These are phyloP conservation scores for Cladophialophora psammophila DNA, from an alignment of 2,329 filamentous ascomycete species.

Conservation along the genomic window DNA sequence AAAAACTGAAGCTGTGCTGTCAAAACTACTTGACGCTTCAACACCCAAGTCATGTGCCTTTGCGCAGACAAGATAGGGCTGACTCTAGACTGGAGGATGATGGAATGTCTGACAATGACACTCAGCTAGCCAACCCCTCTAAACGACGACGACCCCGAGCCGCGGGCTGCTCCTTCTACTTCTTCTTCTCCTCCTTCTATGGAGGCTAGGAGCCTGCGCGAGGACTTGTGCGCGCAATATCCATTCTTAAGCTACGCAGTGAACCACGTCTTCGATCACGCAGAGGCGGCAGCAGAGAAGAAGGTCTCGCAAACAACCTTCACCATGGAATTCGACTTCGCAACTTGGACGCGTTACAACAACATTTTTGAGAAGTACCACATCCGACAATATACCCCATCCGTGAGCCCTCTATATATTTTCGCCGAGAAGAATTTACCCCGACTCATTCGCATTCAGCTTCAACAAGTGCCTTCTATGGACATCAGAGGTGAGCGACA, in stretches of 20 bases:
- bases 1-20: slow-evolving; percentile 56
- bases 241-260: slow-evolving; percentile 54
- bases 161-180: slow-evolving; percentile 30
- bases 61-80: neutral
- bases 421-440: slow-evolving; percentile 25
- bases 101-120: neutral
- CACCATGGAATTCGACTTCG: slow-evolving; percentile 40
- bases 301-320: slow-evolving; percentile 37
- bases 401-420: slow-evolving; percentile 38
- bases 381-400: slow-evolving; percentile 40
- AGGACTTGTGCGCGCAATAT: slow-evolving; percentile 40
- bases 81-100: neutral
- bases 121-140: neutral
- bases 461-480: slow-evolving; percentile 8
- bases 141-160: neutral
- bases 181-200: slow-evolving; percentile 25
- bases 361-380: slow-evolving; percentile 47
- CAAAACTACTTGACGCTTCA: slow-evolving; percentile 47
- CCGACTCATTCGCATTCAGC: slow-evolving; percentile 41
- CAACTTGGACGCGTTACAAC: slow-evolving; percentile 44
- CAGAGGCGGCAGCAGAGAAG: slow-evolving; percentile 36
- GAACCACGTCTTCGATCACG: slow-evolving; percentile 43
- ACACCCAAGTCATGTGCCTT: slow-evolving; percentile 23
- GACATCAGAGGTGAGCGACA: slow-evolving; percentile 3
- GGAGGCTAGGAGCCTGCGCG: slow-evolving; percentile 36